These are phyloP conservation scores for Dryas integrifolia DNA, from an alignment of 331 rosid genomes.

Conservation along the genomic window DNA sequence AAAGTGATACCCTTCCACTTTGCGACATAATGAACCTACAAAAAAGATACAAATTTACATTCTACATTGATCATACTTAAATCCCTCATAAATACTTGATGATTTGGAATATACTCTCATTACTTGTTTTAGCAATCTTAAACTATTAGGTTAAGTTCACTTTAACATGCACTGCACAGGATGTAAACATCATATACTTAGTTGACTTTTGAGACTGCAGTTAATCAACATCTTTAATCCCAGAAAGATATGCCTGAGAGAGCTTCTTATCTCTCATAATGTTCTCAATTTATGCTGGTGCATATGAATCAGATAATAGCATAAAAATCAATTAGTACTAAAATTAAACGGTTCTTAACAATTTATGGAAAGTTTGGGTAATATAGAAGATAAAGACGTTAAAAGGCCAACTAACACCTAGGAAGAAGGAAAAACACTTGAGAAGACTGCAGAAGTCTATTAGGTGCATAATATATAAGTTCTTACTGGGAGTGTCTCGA, in stretches of 20 bases:
- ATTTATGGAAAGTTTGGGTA: not conserved
- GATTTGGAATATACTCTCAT: not conserved
- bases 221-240: too few relatives aligned
- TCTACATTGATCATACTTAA: not conserved
- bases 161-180: not conserved
- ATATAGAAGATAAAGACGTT: not conserved
- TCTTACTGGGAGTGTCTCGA: not conserved
- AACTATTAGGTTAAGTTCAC: not conserved
- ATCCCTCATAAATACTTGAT: constrained; percentile 18
- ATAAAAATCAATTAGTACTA: not conserved
- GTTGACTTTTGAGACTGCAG: not conserved
- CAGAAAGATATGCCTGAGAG: not conserved
- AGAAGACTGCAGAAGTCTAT: not conserved
- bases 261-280: not conserved
- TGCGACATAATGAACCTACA: constrained; percentile 95
- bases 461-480: not conserved
- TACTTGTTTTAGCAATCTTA: not conserved
- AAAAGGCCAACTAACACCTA: not conserved
- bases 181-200: not conserved
- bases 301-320: not conserved
- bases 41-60: constrained; percentile 9
- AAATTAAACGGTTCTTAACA: not conserved
- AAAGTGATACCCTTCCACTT: constrained; percentile 90
- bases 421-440: not conserved
- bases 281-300: not conserved